These are phyloP conservation scores for Toxoplasma gondii DNA, from an alignment of 169 alveolate species.

Conservation along the genomic window DNA sequence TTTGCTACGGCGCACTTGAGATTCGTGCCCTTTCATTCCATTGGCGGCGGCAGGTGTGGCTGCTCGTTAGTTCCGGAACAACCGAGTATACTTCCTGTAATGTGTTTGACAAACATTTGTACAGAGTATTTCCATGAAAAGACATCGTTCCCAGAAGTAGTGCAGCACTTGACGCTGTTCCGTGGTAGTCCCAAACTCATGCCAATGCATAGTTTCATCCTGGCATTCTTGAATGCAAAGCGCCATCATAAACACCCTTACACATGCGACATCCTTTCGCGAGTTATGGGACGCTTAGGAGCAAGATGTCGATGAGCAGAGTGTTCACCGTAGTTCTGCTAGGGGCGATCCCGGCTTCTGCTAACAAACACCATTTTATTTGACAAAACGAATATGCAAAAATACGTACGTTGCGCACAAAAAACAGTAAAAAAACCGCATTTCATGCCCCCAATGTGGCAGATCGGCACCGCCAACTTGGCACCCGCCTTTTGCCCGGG, in stretches of 20 bases:
- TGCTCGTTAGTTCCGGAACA: neutral
- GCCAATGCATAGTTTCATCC: no score
- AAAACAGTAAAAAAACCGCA: neutral
- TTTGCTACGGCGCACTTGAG: neutral
- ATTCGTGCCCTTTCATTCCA: neutral
- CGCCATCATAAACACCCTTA: no score
- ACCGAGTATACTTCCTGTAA: neutral
- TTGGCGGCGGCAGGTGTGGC: neutral
- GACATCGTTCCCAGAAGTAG: neutral
- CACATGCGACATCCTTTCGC: no score
- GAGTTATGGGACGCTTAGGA: no score
- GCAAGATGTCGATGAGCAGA: no score
- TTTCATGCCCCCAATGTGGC: no score
- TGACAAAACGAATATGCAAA: no score
- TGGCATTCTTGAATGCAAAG: no score
- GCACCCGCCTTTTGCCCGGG: neutral
- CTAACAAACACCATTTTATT: neutral
- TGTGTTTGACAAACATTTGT: neutral
- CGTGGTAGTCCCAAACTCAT: no score
- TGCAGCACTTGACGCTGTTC: no score
- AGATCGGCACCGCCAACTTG: neutral
- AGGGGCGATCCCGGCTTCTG: neutral
- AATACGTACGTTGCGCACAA: neutral
- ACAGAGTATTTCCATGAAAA: neutral
- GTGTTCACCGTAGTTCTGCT: no score